Conservation (phyloP, 169 alveolate species). For the Babesia bigemina region DNA sequence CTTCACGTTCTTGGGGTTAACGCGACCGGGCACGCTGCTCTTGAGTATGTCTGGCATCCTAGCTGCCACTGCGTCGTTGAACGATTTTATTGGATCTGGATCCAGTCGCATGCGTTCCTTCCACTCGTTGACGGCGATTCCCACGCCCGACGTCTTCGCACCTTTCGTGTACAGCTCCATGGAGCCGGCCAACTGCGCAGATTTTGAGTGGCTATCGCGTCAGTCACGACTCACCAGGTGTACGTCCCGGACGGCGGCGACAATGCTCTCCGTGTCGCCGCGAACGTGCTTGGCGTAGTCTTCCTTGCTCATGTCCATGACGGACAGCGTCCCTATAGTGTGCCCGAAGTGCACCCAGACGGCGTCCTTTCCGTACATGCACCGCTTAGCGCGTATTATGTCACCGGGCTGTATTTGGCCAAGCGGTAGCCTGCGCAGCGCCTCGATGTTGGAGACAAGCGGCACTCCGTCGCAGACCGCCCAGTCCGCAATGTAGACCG, state of each 20-base stretch:
- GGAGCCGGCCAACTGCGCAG: conserved; percentile 6
- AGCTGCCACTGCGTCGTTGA: neutral
- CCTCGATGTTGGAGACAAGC: conserved; percentile 42
- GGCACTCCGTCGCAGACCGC: conserved; percentile 24
- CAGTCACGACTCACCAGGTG: conserved; percentile 3
- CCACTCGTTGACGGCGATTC: conserved; percentile 18
- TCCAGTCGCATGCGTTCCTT: conserved; percentile 3
- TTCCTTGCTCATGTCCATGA: conserved; percentile 39
- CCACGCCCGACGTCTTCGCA: neutral
- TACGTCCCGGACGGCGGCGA: conserved; percentile 43
- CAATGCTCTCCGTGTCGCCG: neutral
- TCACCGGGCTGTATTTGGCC: conserved; percentile 53
- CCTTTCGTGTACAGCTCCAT: conserved; percentile 9
- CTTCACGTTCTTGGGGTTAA: neutral
- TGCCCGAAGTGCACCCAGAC: conserved; percentile 39
- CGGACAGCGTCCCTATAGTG: conserved; percentile 32
- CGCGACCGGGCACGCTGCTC: neutral
- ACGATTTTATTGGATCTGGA: conserved; percentile 12
- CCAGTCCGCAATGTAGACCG: conserved; percentile 34
- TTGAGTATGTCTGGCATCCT: neutral
- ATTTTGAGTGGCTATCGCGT: neutral
- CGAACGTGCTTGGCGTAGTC: conserved; percentile 36
- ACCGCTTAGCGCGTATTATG: conserved; percentile 23
- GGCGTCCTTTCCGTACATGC: conserved; percentile 31
- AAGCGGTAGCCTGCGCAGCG: conserved; percentile 30